Conservation (phyloP, 2,329 filamentous ascomycete species). For the Diaporthe destruens region DNA sequence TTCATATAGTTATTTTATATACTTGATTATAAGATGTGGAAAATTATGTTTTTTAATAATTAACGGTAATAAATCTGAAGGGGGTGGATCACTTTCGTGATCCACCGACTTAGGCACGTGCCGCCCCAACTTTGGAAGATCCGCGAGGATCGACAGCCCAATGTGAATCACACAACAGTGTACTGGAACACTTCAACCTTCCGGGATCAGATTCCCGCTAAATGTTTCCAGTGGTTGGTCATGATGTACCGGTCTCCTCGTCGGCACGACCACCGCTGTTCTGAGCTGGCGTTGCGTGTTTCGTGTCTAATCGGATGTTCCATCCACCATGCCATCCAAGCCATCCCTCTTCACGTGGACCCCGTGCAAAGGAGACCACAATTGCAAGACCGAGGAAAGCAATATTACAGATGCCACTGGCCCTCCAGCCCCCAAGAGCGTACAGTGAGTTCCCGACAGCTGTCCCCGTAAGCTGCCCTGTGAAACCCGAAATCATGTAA, state of each 20-base stretch:
- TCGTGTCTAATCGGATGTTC: conserved; percentile 46
- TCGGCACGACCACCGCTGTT: neutral
- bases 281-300: neutral
- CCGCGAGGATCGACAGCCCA: too few species aligned
- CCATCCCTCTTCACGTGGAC: conserved; percentile 57
- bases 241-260: neutral
- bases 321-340: conserved; percentile 59
- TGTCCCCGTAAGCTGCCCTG: conserved; percentile 77
- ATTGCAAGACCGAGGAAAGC: conserved; percentile 54
- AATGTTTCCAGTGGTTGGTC: neutral
- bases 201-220: too few species aligned
- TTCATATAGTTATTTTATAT: too few species aligned
- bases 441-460: conserved; percentile 45
- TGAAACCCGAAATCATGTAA: conserved; percentile 83
- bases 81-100: too few species aligned
- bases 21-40: too few species aligned
- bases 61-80: too few species aligned
- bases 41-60: too few species aligned
- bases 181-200: neutral
- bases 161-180: too few species aligned
- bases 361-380: conserved; percentile 52
- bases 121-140: too few species aligned
- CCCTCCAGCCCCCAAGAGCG: conserved; percentile 61
- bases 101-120: too few species aligned
- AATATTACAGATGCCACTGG: conserved; percentile 59